Evolutionary conservation across 345 rosid species (phyloP), one percentile per base, ranked within the genome.

Genomic region (Ceriops zippeliana): DNA sequence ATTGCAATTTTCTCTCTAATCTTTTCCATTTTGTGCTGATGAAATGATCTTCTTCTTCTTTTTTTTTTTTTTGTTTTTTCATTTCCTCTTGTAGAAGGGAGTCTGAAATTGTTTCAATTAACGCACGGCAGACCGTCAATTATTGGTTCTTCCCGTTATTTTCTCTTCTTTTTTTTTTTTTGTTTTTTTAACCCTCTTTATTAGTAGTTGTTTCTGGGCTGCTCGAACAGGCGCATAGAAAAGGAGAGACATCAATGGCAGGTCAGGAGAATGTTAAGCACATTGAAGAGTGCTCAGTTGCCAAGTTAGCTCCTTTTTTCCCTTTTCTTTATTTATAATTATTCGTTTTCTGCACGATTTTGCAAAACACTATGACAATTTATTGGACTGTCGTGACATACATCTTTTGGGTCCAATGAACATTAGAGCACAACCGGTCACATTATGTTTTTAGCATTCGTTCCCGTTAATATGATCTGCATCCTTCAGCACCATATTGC

Each of bases 251-350:
- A 67, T 27, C 63, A 27, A 70, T 70, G 70, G 70, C 77, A 21
- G 76, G 57, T 26, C 67, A 62, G 22, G 67, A 73, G 32, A 38
- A 73, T 52, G 68, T 67, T 30, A 73, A 73, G 68, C 64, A 73
- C 20, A 72, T 73, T 61, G 77, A 73, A 63, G 77, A 73, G 27
- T 73, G 77, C 56, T 67, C 77, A 1, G 77, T 73, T 61, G 58
- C 77, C 37, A 73, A 67, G 77, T 73, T 7, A 61, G 72, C 56
- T 66, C 37, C 21, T 21, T 65, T 21, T 65, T 4, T 22, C 2
- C 11, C 10, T 28, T 56, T 56, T 26, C 0, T 16, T 17, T 52
- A n/a, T 34, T 11, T 5, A 21, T 37, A 21, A 34, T 21, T 62
- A 35, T n/a, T 61, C 15, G 17, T 42, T 42, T 42, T 42, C 49